Base-by-base conservation (phyloP, 129 eudicot species). In the Erigeron canadensis region DNA sequence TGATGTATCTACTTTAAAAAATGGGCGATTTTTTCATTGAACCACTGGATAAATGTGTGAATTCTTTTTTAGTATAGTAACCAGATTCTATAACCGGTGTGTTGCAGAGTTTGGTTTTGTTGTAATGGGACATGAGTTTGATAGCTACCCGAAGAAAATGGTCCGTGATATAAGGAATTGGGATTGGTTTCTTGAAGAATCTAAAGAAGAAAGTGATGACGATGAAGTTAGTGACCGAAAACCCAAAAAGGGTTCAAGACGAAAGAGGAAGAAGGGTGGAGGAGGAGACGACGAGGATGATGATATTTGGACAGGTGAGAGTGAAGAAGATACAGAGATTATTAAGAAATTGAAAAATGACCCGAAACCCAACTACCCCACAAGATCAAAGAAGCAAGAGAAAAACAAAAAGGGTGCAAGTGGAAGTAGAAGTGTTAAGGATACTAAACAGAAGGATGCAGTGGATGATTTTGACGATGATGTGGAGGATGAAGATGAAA, bases 141-240 rank as follows among this genome's bases (percentile, higher is more conserved):
- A 93, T 55, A 60, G 80, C 75, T 85, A 93, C 69, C 80, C 88
- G 0, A 84, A 81, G 83, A 84, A 79, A 69, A 76, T 81, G 89
- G 82, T 87, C 12, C 67, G 71, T 4, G 83, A 82, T 65, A 65
- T 81, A 63, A 78, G 77, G 81, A 79, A 84, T 11, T 94, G 87
- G 88, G 66, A 89, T 47, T 94, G 98, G 96, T 94, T 87, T 81
- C 82, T 94, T 66, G 93, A 87, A 57, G 92, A 89, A 66, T 63
- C 72, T 64, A 72, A 74, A 22, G 74, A 64, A 55, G 86, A 84
- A 5, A 84, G 43, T 61, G 66, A 81, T 51, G 88, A 81, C 13
- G 95, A 87, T 23, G 86, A 84, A 10, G 21, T 41, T 74, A 11
- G 41, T 56, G 66, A 75, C 75, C 47, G 84, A 80, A 66, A 85